Evolutionary conservation across 352 stramenopile genomes (phyloP), one percentile per base, ranked within the genome.

Genomic region (Plasmopara muralis): DNA sequence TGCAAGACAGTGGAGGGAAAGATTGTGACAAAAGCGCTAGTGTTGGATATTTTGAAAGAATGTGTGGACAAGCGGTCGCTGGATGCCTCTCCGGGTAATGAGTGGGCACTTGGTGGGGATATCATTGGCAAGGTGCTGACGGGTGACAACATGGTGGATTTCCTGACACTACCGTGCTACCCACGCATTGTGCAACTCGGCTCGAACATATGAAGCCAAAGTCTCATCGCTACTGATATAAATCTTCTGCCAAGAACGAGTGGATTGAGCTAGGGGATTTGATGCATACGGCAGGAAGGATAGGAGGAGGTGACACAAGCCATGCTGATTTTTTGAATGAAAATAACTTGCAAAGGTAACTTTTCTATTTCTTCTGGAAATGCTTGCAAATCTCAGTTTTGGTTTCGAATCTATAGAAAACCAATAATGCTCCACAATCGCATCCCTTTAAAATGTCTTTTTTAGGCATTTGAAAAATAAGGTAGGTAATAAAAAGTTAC

Each of bases 81-180:
- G 38, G 74, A 77, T 25, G 70, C 70, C 25, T 33, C 44, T 38
- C n/a, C 53, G 6, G 70, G 60, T 35, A 76, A 82, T 66, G 87
- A 89, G 70, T 92, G 74, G 72, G 34, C 55, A 37, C 64, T 89
- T 7, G 78, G 72, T 14, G 72, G 74, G 18, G 60, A 85, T 5
- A 66, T 92, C 20, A 69, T 92, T 20, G 68, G 71, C 55, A 85
- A 87, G 48, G 68, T 87, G 20, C 59, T 92, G 43, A 87, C 78
- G 31, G 77, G 64, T 46, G 77, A 87, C 59, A 65, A 83, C 42
- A 88, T 92, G 74, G 77, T 80, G 37, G 78, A 92, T 58, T 92
- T 92, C 58, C 59, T 92, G 9, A 92, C 82, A 43, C 65, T 89
- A 48, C 77, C 79, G 50, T 89, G 78, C 73, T 92, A 92, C 70